Base-by-base conservation (phyloP, 78 protist genomes). In the Dictyostelium firmibasis region DNA sequence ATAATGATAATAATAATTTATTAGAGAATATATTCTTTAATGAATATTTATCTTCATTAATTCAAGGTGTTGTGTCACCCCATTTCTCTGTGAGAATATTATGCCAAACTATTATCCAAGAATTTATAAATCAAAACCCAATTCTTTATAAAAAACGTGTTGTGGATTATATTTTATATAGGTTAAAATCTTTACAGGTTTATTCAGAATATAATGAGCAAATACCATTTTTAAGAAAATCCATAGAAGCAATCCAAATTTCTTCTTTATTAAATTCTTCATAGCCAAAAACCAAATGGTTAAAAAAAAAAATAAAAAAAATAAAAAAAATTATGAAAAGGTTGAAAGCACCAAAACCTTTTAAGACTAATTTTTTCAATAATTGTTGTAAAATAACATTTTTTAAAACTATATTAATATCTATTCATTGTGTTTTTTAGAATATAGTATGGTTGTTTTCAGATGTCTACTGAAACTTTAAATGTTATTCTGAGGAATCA, bases 81-180 rank as follows among this genome's bases (percentile, higher is more conserved):
- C 44, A 76, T 38, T 38, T 20, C 27, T 41, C 82, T 14, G 31
- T 76, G 7, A 33, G 53, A 76, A 38, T 38, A 8, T 38, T 76
- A 20, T 76, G 82, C 6, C 82, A 76, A 33, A 76, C 82, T 38
- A 76, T 38, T 23, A 38, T 76, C 2, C 44, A 76, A 76, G 82
- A 76, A 38, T 76, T 76, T 76, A 76, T 76, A 33, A 76, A 76
- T n/a, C 47, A 76, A 33, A 76, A 76, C 9, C 82, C 82, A 76
- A 9, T 14, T 35, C 31, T 5, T 14, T 14, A 76, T 29, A 76
- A 76, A 23, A 70, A 70, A 27, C 35, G 33, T 11, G 77, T 70
- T 29, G 18, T 29, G 1, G 36, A 70, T 70, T 70, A 31, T 31
- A 31, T 70, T 7, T 16, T 70, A 31, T 70, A 70, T 14, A 70